Percentiles rank a stretch among this genome's conserved stretches.
Conservation (phyloP, 2,329 filamentous ascomycete species). For the Nothophoma quercina region DNA sequence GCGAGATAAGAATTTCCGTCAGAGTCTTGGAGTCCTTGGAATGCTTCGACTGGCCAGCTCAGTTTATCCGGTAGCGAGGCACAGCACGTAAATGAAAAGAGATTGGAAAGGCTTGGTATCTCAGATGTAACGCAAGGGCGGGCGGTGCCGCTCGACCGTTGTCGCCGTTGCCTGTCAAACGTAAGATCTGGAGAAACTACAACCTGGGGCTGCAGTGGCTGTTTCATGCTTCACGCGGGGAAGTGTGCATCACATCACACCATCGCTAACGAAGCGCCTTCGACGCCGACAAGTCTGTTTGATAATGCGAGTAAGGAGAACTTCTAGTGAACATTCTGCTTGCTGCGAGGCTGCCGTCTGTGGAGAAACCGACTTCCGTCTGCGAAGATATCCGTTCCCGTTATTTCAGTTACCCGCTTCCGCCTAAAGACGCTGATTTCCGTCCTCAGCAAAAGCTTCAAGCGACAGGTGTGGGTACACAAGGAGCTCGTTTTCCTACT, state of each 20-base stretch:
- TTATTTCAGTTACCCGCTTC: no score
- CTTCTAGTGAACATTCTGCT: no score
- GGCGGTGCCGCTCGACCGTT: not conserved
- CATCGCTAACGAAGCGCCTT: not conserved
- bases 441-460: no score
- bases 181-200: not conserved
- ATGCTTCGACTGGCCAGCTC: not conserved
- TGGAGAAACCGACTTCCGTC: no score
- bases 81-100: conserved; percentile 9
- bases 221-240: not conserved
- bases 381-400: no score
- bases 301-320: no score
- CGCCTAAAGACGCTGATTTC: no score
- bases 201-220: not conserved
- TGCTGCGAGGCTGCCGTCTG: no score
- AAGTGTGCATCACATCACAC: not conserved
- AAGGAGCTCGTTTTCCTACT: no score
- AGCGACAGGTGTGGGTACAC: no score
- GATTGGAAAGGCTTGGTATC: not conserved
- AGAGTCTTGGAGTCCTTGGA: not conserved
- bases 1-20: conserved; percentile 7
- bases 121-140: conserved; percentile 3
- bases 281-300: no score
- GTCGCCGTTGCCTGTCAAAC: not conserved
- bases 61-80: conserved; percentile 10